These are phyloP conservation scores for Aspergillus tamarii DNA, from an alignment of 2,329 filamentous ascomycete species.

Conservation along the genomic window DNA sequence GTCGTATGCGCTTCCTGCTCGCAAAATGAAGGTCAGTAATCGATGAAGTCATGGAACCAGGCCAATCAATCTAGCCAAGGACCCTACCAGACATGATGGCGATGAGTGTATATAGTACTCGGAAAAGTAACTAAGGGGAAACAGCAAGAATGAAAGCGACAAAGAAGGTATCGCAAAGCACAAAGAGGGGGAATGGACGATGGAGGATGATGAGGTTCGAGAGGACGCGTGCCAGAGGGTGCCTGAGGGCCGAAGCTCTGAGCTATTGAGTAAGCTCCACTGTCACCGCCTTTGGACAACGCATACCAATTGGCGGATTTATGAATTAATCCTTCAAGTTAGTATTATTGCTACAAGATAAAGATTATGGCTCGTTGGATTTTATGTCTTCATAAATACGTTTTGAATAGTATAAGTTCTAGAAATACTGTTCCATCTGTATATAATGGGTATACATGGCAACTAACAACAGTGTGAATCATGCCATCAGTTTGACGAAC, in stretches of 20 bases:
- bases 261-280: slow-evolving; percentile 36
- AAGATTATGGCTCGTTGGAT: not conserved
- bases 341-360: not conserved
- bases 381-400: not conserved
- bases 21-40: slow-evolving; percentile 31
- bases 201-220: slow-evolving; percentile 26
- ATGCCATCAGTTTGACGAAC: slow-evolving; percentile 5
- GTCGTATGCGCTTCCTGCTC: slow-evolving; percentile 82
- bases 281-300: slow-evolving; percentile 35
- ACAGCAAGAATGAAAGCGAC: slow-evolving; percentile 9
- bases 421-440: not conserved
- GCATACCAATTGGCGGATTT: not conserved
- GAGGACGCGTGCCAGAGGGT: slow-evolving; percentile 41
- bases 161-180: slow-evolving; percentile 13
- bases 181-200: slow-evolving; percentile 22
- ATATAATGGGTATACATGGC: slow-evolving; percentile 7
- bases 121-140: slow-evolving; percentile 13
- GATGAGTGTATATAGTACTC: slow-evolving; percentile 18
- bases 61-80: slow-evolving; percentile 10
- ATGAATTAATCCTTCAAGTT: not conserved
- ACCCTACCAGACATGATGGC: slow-evolving; percentile 50
- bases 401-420: slow-evolving; percentile 1
- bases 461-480: not conserved
- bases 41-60: slow-evolving; percentile 33
- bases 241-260: slow-evolving; percentile 38